A percentile compares a stretch with the other conserved stretches of the same genome.
Conservation (phyloP, 1,139 yeast genomes). For the Magnusiomyces sp. region DNA sequence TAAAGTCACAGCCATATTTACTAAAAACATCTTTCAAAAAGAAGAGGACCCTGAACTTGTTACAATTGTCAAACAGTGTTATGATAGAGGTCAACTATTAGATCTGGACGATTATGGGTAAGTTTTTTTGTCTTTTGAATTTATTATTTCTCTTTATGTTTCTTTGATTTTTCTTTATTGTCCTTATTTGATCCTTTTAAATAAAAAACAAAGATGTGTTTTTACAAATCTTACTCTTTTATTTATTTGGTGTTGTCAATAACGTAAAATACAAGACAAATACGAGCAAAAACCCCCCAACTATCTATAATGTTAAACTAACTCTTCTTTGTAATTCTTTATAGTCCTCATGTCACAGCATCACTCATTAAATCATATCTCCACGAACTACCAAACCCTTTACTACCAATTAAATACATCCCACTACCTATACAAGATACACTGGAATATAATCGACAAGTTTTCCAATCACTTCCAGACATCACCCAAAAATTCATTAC, state of each 20-base stretch:
- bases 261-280: too few relatives aligned
- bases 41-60: slow-evolving; percentile 21
- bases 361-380: slow-evolving; percentile 32
- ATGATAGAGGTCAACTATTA: slow-evolving; percentile 33
- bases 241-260: too few relatives aligned
- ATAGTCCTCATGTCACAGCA: slow-evolving; percentile 29
- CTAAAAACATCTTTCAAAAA: slow-evolving; percentile 25
- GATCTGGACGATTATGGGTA: slow-evolving; percentile 32
- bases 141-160: slow-evolving; percentile 2
- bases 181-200: not conserved
- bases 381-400: slow-evolving; percentile 31
- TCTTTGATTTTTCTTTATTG: not conserved
- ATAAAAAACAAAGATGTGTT: too few relatives aligned
- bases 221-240: too few relatives aligned
- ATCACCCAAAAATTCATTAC: slow-evolving; percentile 19
- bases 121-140: not conserved
- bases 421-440: slow-evolving; percentile 27
- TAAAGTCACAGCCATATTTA: slow-evolving; percentile 18
- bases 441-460: slow-evolving; percentile 21
- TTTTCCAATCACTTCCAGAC: slow-evolving; percentile 19
- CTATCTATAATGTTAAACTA: slow-evolving; percentile 1
- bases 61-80: slow-evolving; percentile 30
- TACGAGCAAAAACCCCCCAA: too few relatives aligned
- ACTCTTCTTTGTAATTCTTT: not conserved
- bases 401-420: slow-evolving; percentile 25